Percentiles rank a stretch among this genome's conserved stretches.
phyloP scores from a whole-genome alignment of 495 filamentous ascomycete species.

The Jackrogersella multiformis region DNA sequence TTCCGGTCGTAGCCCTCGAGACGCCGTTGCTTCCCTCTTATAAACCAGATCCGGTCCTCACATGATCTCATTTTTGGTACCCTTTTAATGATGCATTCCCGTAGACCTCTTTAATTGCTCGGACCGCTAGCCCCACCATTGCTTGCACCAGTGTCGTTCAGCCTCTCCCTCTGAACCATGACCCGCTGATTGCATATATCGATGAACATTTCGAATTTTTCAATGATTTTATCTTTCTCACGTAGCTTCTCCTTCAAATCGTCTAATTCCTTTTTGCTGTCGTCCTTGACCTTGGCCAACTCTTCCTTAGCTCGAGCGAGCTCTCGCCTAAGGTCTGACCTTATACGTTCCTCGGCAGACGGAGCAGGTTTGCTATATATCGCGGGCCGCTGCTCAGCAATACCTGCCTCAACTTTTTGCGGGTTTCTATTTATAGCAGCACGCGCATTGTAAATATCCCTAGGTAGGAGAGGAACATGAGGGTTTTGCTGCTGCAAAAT shows the following conservation, averaged over 20 bases:
- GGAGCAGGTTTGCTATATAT: slow-evolving; percentile 67
- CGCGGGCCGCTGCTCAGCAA: slow-evolving; percentile 61
- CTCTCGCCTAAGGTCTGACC: slow-evolving; percentile 62
- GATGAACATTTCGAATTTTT: slow-evolving; percentile 68
- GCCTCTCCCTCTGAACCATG: slow-evolving; percentile 59
- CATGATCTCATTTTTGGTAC: slow-evolving; percentile 27
- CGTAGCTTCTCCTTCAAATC: slow-evolving; percentile 57
- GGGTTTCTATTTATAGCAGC: slow-evolving; percentile 67
- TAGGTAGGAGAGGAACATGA: slow-evolving; percentile 61
- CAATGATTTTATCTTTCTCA: slow-evolving; percentile 63
- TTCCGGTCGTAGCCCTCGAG: slow-evolving; percentile 36
- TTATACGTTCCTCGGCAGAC: slow-evolving; percentile 64
- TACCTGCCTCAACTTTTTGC: slow-evolving; percentile 60
- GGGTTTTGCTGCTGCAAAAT: slow-evolving; percentile 65
- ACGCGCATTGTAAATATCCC: slow-evolving; percentile 67
- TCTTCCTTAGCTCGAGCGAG: slow-evolving; percentile 61
- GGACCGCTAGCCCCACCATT: slow-evolving; percentile 33
- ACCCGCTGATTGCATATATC: slow-evolving; percentile 68
- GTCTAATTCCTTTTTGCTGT: slow-evolving; percentile 59
- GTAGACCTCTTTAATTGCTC: slow-evolving; percentile 29
- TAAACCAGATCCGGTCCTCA: slow-evolving; percentile 29
- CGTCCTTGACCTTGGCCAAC: slow-evolving; percentile 54
- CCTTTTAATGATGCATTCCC: slow-evolving; percentile 32
- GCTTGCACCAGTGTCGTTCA: slow-evolving; percentile 44
- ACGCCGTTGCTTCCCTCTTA: slow-evolving; percentile 40